Conservation (phyloP, 306 rosid genomes). For the Gleditsia sinensis region DNA sequence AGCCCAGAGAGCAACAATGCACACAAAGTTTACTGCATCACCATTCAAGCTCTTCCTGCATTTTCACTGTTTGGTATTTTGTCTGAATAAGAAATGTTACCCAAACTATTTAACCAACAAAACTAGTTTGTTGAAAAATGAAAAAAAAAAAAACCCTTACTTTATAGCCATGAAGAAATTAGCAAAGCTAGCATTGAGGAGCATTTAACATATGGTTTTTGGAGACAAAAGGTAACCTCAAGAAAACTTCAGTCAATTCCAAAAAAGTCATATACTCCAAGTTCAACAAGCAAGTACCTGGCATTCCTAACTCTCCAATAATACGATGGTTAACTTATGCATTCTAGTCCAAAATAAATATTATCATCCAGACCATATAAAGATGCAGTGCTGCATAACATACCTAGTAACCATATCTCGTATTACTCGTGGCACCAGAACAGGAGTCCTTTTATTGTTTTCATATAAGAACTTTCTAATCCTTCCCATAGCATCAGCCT, state of each 20-base stretch:
- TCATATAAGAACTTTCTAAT: conserved; percentile 67
- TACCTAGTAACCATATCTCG: conserved; percentile 79
- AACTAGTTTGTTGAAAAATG: background rate
- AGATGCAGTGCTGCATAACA: conserved; percentile 22
- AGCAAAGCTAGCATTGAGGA: conserved; percentile 12
- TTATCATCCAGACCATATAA: conserved; percentile 34
- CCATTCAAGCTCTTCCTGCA: conserved; percentile 22
- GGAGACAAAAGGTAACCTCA: conserved; percentile 8
- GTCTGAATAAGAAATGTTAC: background rate
- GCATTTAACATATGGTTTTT: conserved; percentile 27
- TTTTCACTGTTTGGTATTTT: conserved; percentile 10
- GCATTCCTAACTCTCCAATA: background rate
- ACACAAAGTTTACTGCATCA: conserved; percentile 24
- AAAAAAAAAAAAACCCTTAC: background rate
- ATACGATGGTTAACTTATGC: conserved; percentile 14
- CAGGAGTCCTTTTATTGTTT: conserved; percentile 75
- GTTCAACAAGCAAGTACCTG: background rate
- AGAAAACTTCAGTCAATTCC: conserved; percentile 5
- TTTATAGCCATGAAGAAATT: conserved; percentile 3
- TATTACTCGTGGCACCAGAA: conserved; percentile 78
- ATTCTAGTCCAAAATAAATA: conserved; percentile 18
- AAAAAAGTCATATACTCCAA: background rate
- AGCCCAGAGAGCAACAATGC: background rate
- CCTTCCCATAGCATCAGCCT: conserved; percentile 79
- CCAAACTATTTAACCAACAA: conserved; percentile 14